Percentiles rank a stretch among this genome's conserved stretches.
phyloP scores from a whole-genome alignment of 352 stramenopile species.

The Globisporangium uncinulatum region DNA sequence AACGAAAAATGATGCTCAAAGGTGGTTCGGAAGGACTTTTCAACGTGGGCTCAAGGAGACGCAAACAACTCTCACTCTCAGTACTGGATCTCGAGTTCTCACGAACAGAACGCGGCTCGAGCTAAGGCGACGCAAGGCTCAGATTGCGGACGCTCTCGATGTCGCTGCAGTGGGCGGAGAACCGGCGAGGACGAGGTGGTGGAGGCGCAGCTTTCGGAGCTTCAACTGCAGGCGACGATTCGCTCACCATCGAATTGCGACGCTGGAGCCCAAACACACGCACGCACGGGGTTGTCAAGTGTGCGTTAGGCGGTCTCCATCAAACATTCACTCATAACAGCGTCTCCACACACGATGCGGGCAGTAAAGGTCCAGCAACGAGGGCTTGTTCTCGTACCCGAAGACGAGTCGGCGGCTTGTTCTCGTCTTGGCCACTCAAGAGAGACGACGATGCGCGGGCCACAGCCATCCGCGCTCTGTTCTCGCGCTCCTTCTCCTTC shows the following conservation, averaged over 20 bases:
- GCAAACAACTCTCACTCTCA: neutral
- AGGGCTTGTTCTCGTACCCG: constrained; percentile 1
- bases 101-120: neutral
- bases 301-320: too few relatives aligned
- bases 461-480: neutral
- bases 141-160: neutral
- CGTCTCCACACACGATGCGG: too few relatives aligned
- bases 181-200: constrained; percentile 4
- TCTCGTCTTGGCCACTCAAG: constrained; percentile 1
- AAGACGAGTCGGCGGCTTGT: constrained; percentile 7
- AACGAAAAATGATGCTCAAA: too few relatives aligned
- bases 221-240: neutral
- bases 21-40: too few relatives aligned
- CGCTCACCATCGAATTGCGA: constrained; percentile 10
- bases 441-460: constrained; percentile 1
- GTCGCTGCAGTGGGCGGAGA: neutral
- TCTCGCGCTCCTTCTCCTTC: constrained; percentile 13
- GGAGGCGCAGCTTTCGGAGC: neutral
- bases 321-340: too few relatives aligned
- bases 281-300: neutral
- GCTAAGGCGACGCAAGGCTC: neutral
- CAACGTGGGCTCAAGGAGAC: neutral
- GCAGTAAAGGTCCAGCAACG: neutral
- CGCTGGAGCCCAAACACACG: constrained; percentile 3
- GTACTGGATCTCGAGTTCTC: neutral